phyloP scores from a whole-genome alignment of 192 early-diverging fungal genomes.

The Rhizoclosmatium sp. region DNA sequence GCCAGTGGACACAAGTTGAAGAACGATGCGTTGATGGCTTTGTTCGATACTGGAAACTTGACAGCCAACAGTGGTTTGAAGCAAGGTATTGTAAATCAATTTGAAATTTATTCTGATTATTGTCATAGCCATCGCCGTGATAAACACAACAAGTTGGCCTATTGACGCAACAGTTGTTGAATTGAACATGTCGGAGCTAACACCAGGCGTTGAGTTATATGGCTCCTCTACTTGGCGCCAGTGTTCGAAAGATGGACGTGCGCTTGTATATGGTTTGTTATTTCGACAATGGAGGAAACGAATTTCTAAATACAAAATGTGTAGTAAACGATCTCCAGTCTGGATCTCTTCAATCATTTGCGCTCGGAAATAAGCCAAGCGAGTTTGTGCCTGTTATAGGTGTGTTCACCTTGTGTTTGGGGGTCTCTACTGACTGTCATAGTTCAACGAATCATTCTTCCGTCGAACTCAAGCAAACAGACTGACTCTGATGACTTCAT shows the following conservation, averaged over 20 bases:
- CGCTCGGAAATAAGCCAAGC: conserved; percentile 22
- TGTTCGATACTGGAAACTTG: not conserved
- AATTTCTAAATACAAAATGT: not conserved
- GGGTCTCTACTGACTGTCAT: too few species aligned
- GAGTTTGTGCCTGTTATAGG: conserved; percentile 37
- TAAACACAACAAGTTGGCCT: conserved; percentile 53
- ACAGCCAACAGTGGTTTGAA: not conserved
- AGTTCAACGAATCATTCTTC: too few species aligned
- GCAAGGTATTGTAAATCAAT: not conserved
- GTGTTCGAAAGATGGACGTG: conserved; percentile 29
- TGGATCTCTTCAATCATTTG: conserved; percentile 13
- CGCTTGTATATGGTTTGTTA: conserved; percentile 29
- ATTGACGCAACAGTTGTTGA: conserved; percentile 36
- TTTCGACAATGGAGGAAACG: not conserved
- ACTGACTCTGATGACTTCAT: conserved; percentile 18
- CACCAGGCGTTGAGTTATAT: conserved; percentile 36
- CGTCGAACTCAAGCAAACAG: not conserved
- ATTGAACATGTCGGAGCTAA: conserved; percentile 11
- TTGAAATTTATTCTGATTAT: not conserved
- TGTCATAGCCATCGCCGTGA: conserved; percentile 34
- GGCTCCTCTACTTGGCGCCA: conserved; percentile 26
- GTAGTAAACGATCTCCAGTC: conserved; percentile 17
- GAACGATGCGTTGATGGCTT: conserved; percentile 38
- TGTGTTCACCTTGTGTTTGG: not conserved
- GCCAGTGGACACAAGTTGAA: conserved; percentile 41